Evolutionary conservation across 2,329 filamentous ascomycete genomes (phyloP).

Genomic region (Colletotrichum costaricense): DNA sequence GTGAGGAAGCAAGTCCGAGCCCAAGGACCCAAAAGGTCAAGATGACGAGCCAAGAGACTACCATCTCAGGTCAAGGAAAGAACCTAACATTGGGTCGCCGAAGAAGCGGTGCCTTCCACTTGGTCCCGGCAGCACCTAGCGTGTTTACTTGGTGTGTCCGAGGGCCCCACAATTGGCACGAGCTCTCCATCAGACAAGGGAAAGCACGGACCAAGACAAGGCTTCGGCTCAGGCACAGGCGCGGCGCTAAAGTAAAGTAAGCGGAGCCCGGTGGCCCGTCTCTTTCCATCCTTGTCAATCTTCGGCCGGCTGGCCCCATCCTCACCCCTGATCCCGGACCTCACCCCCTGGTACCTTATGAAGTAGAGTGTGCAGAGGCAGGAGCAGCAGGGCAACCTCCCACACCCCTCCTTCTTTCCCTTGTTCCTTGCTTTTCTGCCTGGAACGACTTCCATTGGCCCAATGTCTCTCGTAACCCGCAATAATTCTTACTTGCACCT

Average conservation of each 20-base stretch:
- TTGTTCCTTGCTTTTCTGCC: conserved; percentile 14
- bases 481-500: conserved; percentile 18
- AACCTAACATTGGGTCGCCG: not conserved
- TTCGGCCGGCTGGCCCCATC: not conserved
- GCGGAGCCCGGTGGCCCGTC: conserved; percentile 8
- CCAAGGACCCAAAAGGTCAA: not conserved
- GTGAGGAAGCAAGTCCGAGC: not conserved
- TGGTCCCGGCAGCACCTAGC: conserved; percentile 19
- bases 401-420: not conserved
- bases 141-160: not conserved
- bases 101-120: not conserved
- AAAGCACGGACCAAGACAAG: not conserved
- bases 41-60: not conserved
- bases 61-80: not conserved
- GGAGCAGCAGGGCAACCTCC: not conserved
- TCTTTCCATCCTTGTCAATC: not conserved
- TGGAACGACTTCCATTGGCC: not conserved
- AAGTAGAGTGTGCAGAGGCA: too few relatives aligned
- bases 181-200: not conserved
- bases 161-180: not conserved
- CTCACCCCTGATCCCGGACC: conserved; percentile 8
- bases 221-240: conserved; percentile 26
- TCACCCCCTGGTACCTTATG: not conserved
- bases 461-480: not conserved
- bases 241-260: conserved; percentile 14